These are phyloP conservation scores for Candida ponderosae DNA, from an alignment of 805 yeast genomes.

Conservation along the genomic window DNA sequence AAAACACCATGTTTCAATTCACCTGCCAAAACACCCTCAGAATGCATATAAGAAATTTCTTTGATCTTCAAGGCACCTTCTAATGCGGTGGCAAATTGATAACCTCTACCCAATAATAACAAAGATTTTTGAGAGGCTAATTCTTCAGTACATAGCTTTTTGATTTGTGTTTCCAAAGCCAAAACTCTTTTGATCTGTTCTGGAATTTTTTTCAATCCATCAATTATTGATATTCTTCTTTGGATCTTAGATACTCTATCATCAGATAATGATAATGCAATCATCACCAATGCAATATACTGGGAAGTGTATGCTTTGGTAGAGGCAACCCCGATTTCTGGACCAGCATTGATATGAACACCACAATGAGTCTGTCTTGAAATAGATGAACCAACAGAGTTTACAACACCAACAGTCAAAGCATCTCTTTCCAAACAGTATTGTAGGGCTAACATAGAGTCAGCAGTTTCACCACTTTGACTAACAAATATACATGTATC, in stretches of 20 bases:
- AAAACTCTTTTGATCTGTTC: conserved; percentile 76
- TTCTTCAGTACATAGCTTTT: conserved; percentile 61
- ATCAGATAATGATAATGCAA: conserved; percentile 90
- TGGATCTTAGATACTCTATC: conserved; percentile 70
- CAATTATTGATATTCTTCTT: conserved; percentile 81
- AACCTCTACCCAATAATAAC: conserved; percentile 92
- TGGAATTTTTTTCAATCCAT: conserved; percentile 79
- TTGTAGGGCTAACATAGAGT: conserved; percentile 88
- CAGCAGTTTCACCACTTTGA: conserved; percentile 99
- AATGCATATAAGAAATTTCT: conserved; percentile 97
- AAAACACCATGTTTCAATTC: conserved; percentile 97
- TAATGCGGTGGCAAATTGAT: conserved; percentile 92
- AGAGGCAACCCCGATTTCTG: conserved; percentile 98
- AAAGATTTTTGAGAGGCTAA: conserved; percentile 80
- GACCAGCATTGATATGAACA: conserved; percentile 98
- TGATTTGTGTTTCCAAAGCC: conserved; percentile 64
- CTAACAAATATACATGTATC: conserved; percentile 97
- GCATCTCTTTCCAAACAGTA: conserved; percentile 97
- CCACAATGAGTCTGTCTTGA: conserved; percentile 98
- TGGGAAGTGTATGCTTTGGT: conserved; percentile 99
- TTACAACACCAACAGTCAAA: conserved; percentile 93
- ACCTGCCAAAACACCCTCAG: conserved; percentile 99
- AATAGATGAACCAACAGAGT: conserved; percentile 93
- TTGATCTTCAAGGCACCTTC: conserved; percentile 98
- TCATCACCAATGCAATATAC: conserved; percentile 93